Base-by-base conservation (phyloP, 2,329 filamentous ascomycete genomes). In the Colletotrichum zoysiae region DNA sequence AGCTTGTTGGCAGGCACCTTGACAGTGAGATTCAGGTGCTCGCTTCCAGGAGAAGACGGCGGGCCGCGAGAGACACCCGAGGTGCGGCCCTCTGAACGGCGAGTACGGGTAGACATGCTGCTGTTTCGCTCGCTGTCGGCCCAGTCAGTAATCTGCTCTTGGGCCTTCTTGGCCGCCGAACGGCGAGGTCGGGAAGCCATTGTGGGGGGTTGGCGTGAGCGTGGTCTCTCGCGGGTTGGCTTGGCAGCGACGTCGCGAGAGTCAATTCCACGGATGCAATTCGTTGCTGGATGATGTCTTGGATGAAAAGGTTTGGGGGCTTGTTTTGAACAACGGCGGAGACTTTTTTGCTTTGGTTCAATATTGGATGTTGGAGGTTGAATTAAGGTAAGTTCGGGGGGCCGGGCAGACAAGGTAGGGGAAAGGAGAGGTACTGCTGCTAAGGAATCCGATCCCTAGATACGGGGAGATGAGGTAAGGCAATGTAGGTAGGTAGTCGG, bases 1-100 rank as follows among this genome's bases (percentile, higher is more conserved):
- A 86, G 82, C 78, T 85, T 89, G 77, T 81, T 85, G 51, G 86
- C 82, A 9, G 86, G 82, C 55, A 87, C 81, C 78, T 88, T 88
- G 75, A 87, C 85, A 67, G 85, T 88, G 55, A 88, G 79, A 77
- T 82, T 84, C 75, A 81, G 82, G 78, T 87, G 86, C 74, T 84
- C 84, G 75, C 81, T 81, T 71, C 79, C 77, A 66, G 85, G 83
- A 33, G 84, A 87, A 12, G 82, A 83, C 23, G 82, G 83, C 73
- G 82, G 81, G 71, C 84, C 84, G 77, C 85, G 83, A 57, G 83
- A 82, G 51, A 82, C 79, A 70, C 80, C 83, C 73, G 80, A 83
- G 75, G 79, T 81, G 77, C 86, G 83, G 76, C 85, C 68, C 81
- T 74, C 85, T 63, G 85, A 84, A 75, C 87, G 84, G 77, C 87